Percentiles rank a stretch among this genome's conserved stretches.
Conservation (phyloP, 345 rosid species). For the Raphanus raphanistrum region DNA sequence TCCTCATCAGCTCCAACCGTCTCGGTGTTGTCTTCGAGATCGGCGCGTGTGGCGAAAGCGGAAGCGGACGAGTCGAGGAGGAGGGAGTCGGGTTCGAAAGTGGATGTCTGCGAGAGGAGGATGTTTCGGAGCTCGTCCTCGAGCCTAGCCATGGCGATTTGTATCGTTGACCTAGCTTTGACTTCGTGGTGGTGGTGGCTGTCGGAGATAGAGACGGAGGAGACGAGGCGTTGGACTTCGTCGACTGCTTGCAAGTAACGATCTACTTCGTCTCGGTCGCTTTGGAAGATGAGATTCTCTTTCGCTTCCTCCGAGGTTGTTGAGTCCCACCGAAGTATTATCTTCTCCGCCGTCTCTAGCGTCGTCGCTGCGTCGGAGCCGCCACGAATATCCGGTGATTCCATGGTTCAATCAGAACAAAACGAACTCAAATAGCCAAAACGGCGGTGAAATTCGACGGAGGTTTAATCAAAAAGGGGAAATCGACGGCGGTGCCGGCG, state of each 20-base stretch:
- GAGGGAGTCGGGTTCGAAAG: conserved; percentile 59
- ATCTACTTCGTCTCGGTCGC: conserved; percentile 77
- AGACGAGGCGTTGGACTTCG: conserved; percentile 57
- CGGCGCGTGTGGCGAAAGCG: conserved; percentile 33
- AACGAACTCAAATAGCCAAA: conserved; percentile 51
- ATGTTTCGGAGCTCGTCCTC: conserved; percentile 94
- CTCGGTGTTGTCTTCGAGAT: conserved; percentile 31
- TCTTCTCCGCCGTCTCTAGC: conserved; percentile 64
- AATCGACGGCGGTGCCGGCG: conserved; percentile 43
- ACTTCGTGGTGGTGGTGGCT: conserved; percentile 16
- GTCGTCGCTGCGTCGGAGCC: conserved; percentile 3
- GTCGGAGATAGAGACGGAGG: conserved; percentile 44
- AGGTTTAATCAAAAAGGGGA: no score
- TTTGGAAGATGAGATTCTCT: conserved; percentile 76
- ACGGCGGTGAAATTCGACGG: conserved; percentile 57
- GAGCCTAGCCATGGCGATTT: conserved; percentile 98
- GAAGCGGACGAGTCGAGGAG: conserved; percentile 39
- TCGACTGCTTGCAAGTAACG: conserved; percentile 82
- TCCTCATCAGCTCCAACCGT: not conserved
- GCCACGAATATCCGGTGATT: conserved; percentile 8
- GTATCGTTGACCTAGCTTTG: conserved; percentile 66
- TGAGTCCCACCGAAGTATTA: conserved; percentile 86
- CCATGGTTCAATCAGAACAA: conserved; percentile 34
- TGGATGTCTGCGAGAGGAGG: conserved; percentile 56
- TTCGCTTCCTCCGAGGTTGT: conserved; percentile 72